phyloP scores from a whole-genome alignment of 2,329 filamentous ascomycete genomes.

The Xylariaceae sp. region DNA sequence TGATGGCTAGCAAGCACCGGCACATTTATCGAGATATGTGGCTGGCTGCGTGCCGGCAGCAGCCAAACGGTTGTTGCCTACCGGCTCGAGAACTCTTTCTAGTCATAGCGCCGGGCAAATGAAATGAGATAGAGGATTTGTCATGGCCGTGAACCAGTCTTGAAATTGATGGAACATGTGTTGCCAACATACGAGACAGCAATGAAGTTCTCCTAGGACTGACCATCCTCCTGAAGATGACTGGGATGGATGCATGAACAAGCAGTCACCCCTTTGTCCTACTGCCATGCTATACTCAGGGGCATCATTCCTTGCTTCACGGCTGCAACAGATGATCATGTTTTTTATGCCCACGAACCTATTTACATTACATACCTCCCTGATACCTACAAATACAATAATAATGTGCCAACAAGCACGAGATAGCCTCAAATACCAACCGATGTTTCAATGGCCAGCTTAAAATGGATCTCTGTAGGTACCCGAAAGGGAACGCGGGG shows the following conservation, averaged over 20 bases:
- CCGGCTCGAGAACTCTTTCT: neutral
- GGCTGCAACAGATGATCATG: neutral
- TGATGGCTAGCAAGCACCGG: constrained; percentile 29
- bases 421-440: too few species aligned
- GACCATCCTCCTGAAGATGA: neutral
- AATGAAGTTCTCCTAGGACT: neutral
- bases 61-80: neutral
- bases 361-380: too few species aligned
- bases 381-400: too few species aligned
- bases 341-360: neutral
- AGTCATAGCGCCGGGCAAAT: neutral
- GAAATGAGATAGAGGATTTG: neutral
- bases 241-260: neutral
- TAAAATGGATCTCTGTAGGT: neutral
- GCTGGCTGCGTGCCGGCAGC: neutral
- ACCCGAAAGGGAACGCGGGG: constrained; percentile 16
- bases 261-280: too few species aligned
- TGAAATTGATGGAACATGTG: neutral
- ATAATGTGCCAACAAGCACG: too few species aligned
- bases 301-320: too few species aligned
- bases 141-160: neutral
- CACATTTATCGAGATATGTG: neutral
- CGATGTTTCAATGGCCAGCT: too few species aligned
- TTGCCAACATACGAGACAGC: neutral
- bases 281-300: too few species aligned